Base-by-base conservation (phyloP, 805 yeast genomes). In the Metschnikowia dekortorum region DNA sequence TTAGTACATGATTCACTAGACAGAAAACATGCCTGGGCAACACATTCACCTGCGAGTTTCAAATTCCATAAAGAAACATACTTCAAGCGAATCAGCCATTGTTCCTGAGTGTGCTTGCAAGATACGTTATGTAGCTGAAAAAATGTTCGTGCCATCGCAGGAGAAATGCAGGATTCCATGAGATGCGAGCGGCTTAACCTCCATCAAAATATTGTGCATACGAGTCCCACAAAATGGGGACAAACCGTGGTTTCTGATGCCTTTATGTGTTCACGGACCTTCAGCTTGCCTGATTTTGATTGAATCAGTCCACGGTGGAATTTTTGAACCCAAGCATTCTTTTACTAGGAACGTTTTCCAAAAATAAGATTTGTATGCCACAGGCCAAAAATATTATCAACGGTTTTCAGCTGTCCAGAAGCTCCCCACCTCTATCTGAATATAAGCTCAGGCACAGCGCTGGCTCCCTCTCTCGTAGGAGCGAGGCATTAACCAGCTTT, bases 1-100 rank as follows among this genome's bases (percentile, higher is more conserved):
- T 33, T 36, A 35, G 46, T 30, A 30, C 22, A 33, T 13, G n/a
- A n/a, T 40, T 14, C 7, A 22, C n/a, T 8, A n/a, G 34, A 10
- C 18, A 14, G 31, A 26, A n/a, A 11, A 10, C 6, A 22, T 42
- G 29, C 34, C 14, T 18, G 8, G 10, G 11, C 22, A 10, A 14
- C 6, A 16, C 28, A n/a, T 22, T 11, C n/a, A 32, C 9, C n/a
- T 26, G 31, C 32, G 9, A 32, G 11, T 4, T 9, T 18, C 26
- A 3, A 8, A 42, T 32, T 14, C 38, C 9, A 26, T 8, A 33
- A 26, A n/a, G 31, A 9, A 33, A 76, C 82, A 57, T 75, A 79
- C 83, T 67, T 84, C 86, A 56, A 84, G 70, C 32, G 84, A 74
- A 59, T 82, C 81, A 58, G 82, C 75, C 86, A 81, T 72, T 41